Evolutionary conservation across 352 stramenopile species (phyloP).

Genomic region (Phytopythium helicoides): DNA sequence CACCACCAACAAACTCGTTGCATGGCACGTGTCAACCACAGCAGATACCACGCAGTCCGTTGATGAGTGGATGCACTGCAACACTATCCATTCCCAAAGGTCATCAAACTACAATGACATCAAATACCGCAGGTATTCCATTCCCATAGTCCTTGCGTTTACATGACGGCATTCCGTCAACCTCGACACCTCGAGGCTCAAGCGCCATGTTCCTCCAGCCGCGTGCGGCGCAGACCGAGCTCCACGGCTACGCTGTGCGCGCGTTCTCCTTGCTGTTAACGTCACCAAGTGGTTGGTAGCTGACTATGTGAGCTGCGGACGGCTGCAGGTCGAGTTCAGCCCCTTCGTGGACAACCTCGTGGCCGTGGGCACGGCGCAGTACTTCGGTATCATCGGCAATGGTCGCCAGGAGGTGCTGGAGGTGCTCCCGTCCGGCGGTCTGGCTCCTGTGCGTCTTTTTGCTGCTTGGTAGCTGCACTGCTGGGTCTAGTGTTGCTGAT

Average conservation of each 20-base stretch:
- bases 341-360: constrained; percentile 87
- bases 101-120: not conserved
- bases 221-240: constrained; percentile 51
- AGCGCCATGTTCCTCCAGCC: constrained; percentile 69
- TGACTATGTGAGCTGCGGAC: not conserved
- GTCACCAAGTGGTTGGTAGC: too few relatives aligned
- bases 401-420: constrained; percentile 84
- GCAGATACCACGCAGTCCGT: not conserved
- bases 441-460: constrained; percentile 46
- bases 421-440: constrained; percentile 56
- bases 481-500: not conserved
- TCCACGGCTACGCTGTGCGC: constrained; percentile 65
- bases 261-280: too few relatives aligned
- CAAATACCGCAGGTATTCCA: not conserved
- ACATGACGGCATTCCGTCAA: not conserved
- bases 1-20: not conserved
- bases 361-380: constrained; percentile 86
- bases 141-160: not conserved
- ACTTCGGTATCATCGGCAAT: constrained; percentile 93
- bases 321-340: constrained; percentile 85
- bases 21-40: not conserved
- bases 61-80: constrained; percentile 2
- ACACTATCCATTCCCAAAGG: not conserved
- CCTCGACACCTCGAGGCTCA: not conserved
- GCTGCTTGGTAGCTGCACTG: not conserved